Conservation (phyloP, 345 rosid genomes). For the Iberis pinnata region DNA sequence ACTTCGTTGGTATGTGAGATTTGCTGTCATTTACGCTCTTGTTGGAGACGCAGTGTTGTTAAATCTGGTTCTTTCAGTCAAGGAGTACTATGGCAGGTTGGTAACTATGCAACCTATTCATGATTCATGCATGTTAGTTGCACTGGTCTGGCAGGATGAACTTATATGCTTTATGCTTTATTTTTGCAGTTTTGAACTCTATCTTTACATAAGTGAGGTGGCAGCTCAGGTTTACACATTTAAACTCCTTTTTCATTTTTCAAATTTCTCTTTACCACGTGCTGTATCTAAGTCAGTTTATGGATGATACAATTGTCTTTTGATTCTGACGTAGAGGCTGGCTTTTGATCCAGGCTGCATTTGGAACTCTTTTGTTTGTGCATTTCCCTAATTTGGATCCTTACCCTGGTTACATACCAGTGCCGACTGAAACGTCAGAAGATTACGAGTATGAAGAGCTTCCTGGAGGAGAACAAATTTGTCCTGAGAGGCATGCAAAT, state of each 20-base stretch:
- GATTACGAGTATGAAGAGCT: slow-evolving; percentile 84
- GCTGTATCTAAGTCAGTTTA: slow-evolving; percentile 4
- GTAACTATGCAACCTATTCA: background rate
- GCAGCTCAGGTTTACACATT: slow-evolving; percentile 62
- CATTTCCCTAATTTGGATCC: slow-evolving; percentile 83
- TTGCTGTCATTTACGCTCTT: slow-evolving; percentile 67
- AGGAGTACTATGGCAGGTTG: slow-evolving; percentile 65
- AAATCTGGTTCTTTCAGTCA: slow-evolving; percentile 66
- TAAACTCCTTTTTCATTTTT: slow-evolving; percentile 17
- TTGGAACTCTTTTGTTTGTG: slow-evolving; percentile 71
- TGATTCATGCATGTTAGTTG: slow-evolving; percentile 1
- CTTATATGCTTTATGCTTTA: slow-evolving; percentile 27
- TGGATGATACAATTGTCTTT: slow-evolving; percentile 1
- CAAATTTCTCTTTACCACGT: background rate
- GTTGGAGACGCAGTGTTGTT: slow-evolving; percentile 80
- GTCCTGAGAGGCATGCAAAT: slow-evolving; percentile 79
- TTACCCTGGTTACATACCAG: slow-evolving; percentile 76
- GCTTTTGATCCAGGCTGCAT: slow-evolving; percentile 53
- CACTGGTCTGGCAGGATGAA: background rate
- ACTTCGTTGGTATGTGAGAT: slow-evolving; percentile 89
- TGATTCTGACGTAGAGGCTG: slow-evolving; percentile 11
- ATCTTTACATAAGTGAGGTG: slow-evolving; percentile 79
- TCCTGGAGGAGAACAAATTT: slow-evolving; percentile 80
- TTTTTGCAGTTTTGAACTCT: slow-evolving; percentile 58
- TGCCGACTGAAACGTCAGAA: slow-evolving; percentile 44